A percentile compares a stretch with the other conserved stretches of the same genome.
Conservation (phyloP, 768 basidiomycete species). For the Boletellus ananiceps region DNA sequence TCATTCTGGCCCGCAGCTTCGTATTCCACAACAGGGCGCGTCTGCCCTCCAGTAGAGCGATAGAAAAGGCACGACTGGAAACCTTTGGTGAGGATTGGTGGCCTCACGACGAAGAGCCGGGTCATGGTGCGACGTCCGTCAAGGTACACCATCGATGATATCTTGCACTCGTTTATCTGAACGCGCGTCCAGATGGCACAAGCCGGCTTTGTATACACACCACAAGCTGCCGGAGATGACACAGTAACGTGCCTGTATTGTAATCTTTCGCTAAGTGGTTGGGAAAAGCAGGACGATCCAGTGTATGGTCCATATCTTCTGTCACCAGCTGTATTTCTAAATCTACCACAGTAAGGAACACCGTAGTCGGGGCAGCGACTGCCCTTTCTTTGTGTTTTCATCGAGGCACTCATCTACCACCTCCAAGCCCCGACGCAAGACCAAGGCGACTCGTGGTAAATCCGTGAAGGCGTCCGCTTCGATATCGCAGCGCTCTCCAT, state of each 20-base stretch:
- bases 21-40: slow-evolving; percentile 54
- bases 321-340: slow-evolving; percentile 3
- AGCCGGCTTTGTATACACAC: slow-evolving; percentile 83
- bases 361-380: slow-evolving; percentile 55
- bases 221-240: slow-evolving; percentile 66
- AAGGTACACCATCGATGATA: slow-evolving; percentile 41
- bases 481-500: slow-evolving; percentile 10
- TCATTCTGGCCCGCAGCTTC: slow-evolving; percentile 41
- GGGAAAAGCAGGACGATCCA: slow-evolving; percentile 87
- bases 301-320: slow-evolving; percentile 46
- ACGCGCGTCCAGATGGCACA: slow-evolving; percentile 58
- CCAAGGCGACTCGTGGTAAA: slow-evolving; percentile 18
- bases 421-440: slow-evolving; percentile 25
- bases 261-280: slow-evolving; percentile 70
- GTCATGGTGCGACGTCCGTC: slow-evolving; percentile 66
- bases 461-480: slow-evolving; percentile 17
- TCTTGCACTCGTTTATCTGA: neutral
- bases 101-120: slow-evolving; percentile 61
- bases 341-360: slow-evolving; percentile 60
- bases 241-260: slow-evolving; percentile 86
- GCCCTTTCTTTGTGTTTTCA: slow-evolving; percentile 40
- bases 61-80: slow-evolving; percentile 69
- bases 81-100: slow-evolving; percentile 74
- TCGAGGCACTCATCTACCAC: slow-evolving; percentile 29
- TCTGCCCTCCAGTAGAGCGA: slow-evolving; percentile 57